Evolutionary conservation across 305 asterid genomes (phyloP), one percentile per base, ranked within the genome.

Genomic region (Fraxinus floribunda): DNA sequence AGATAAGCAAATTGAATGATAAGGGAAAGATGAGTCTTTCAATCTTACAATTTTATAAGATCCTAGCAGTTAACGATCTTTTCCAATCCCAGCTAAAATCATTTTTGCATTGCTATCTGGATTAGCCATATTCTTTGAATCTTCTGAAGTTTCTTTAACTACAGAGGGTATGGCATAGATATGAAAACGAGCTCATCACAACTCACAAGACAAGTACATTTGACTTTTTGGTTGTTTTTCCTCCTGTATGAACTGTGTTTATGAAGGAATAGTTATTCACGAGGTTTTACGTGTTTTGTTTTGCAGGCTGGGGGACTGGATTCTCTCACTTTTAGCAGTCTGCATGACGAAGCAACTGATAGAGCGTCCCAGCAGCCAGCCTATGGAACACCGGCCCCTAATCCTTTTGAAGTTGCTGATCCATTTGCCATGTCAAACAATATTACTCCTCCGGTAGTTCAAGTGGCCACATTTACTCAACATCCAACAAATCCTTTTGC

Each of bases 261-360:
- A 4, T 4, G 57, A 46, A 46, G 57, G 57, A 46, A 4, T 46
- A 13, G 5, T 46, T 9, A 41, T 41, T 41, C 49, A 41, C 49
- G 57, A 46, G 18, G 57, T 46, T 46, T 46, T 46, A 46, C 10
- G 8, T 55, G 22, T 29, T 9, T 71, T 71, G 70, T 30, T 68
- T 72, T 55, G 49, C 91, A 94, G 99, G 98, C 89, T n/a, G 98
- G 99, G 81, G 99, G 99, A 78, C 85, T 94, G 88, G 99, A 96
- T 80, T 90, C 97, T 7, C 98, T 96, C 79, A 88, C 89, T 29
- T 97, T 96, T n/a, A 85, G 84, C 84, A 94, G 98, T 84, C 85
- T 94, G 85, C 94, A 96, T 7, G 98, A 93, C 9, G 98, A 94
- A 80, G 94, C 94, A 20, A 94, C 97, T 49, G 92, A 89, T 81